Base-by-base conservation (phyloP, 2,329 filamentous ascomycete species). In the Pseudogymnoascus sp. region DNA sequence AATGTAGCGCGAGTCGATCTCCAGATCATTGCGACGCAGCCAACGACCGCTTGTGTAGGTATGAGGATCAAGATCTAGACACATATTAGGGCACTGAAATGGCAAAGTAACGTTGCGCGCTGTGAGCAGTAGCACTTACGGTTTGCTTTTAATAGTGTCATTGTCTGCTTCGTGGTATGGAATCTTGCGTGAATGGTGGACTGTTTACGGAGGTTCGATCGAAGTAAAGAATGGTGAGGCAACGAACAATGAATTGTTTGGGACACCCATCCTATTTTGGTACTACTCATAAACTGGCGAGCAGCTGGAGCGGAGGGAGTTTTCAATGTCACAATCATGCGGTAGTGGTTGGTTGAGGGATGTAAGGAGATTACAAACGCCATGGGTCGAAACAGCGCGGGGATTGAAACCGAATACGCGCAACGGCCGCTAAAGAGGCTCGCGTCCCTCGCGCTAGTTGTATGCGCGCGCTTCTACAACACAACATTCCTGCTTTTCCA, bases 1-100 rank as follows among this genome's bases (percentile, higher is more conserved):
- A 41, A 79, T 69, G 15, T 68, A 68, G 10, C 76, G 75, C 15
- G 72, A 66, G 17, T 71, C 62, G 41, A 68, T 71, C 64, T 78
- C 66, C 10, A 69, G 59, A 26, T 70, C 65, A 67, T 79, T 74
- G 36, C 65, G 63, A 60, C 69, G 69, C 35, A 79, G 69, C 76
- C 74, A 75, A 41, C 70, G 68, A 10, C 73, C 72, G 41, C 65
- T 70, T 6, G 73, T 73, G 64, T 74, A 75, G 58, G 63, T 63
- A 64, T 70, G 67, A 63, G 70, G 71, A 31, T 73, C 67, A 36
- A 67, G 29, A 11, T 39, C 63, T 61, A 15, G n/a, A 10, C 9
- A 3, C n/a, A 33, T 54, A 31, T 54, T 11, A 54, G 41, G 7
- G 13, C 8, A 40, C 13, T 40, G n/a, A 15, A 40, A 2, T 17